phyloP scores from a whole-genome alignment of 2,329 filamentous ascomycete genomes.

The Alternaria sp. region DNA sequence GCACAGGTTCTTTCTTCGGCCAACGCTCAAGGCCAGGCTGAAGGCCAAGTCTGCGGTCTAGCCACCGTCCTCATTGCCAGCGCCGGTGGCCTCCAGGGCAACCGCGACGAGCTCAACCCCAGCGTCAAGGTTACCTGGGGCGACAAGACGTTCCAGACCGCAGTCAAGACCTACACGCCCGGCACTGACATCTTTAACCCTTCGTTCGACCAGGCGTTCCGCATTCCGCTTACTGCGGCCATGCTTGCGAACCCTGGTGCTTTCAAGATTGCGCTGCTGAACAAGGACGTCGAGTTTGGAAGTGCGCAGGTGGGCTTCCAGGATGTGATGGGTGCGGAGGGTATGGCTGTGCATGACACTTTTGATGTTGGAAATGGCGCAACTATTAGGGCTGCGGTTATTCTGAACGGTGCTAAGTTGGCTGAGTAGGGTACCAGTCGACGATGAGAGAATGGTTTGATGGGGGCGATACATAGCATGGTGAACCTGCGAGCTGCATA shows the following conservation, averaged over 20 bases:
- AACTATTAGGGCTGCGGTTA: conserved; percentile 30
- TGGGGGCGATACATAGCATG: not conserved
- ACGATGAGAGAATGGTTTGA: not conserved
- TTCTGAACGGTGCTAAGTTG: conserved; percentile 29
- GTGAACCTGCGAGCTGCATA: not conserved
- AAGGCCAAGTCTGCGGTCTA: conserved; percentile 48
- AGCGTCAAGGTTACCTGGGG: conserved; percentile 56
- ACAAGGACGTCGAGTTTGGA: conserved; percentile 36
- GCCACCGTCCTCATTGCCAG: conserved; percentile 54
- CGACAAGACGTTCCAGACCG: conserved; percentile 51
- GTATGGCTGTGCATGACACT: conserved; percentile 23
- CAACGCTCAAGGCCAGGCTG: conserved; percentile 24
- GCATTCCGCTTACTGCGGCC: conserved; percentile 50
- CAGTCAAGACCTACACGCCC: conserved; percentile 52
- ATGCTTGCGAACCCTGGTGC: conserved; percentile 26
- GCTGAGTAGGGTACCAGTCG: conserved; percentile 6
- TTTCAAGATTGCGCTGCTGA: conserved; percentile 38
- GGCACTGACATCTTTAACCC: conserved; percentile 59
- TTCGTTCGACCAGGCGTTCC: conserved; percentile 55
- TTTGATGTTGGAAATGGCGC: conserved; percentile 39
- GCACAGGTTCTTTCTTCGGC: conserved; percentile 39
- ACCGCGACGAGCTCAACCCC: conserved; percentile 54
- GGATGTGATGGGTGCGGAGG: conserved; percentile 32
- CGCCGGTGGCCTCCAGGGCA: conserved; percentile 51
- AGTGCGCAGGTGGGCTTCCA: conserved; percentile 32